Percentiles rank a stretch among this genome's conserved stretches.
phyloP scores from a whole-genome alignment of 176 grass and related monocot species.

The Musa acuminata region DNA sequence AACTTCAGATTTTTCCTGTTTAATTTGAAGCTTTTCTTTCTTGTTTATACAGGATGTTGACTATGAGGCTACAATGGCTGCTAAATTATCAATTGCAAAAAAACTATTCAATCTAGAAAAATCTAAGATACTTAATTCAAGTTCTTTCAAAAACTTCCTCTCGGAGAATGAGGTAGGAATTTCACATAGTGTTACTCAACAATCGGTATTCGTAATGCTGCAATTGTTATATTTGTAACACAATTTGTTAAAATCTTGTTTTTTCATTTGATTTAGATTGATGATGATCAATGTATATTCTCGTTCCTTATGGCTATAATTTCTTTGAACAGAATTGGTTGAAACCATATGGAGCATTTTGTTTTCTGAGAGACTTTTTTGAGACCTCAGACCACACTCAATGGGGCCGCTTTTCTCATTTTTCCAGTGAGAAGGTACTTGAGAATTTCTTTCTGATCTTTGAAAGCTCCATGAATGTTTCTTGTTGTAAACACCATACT shows the following conservation, averaged over 20 bases:
- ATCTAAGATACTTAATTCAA: constrained; percentile 62
- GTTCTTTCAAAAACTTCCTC: constrained; percentile 80
- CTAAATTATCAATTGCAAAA: constrained; percentile 77
- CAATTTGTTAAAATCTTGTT: background rate
- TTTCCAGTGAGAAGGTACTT: constrained; percentile 87
- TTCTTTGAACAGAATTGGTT: constrained; percentile 73
- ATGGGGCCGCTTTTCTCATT: constrained; percentile 83
- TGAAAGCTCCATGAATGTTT: background rate
- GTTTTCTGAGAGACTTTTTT: constrained; percentile 92
- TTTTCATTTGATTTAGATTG: background rate
- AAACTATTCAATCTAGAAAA: constrained; percentile 92
- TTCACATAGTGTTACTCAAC: constrained; percentile 10
- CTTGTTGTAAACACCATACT: constrained; percentile 8
- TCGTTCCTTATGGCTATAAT: background rate
- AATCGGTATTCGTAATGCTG: constrained; percentile 2
- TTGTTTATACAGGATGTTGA: constrained; percentile 62
- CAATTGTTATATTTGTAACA: background rate
- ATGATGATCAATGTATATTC: background rate
- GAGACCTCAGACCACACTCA: constrained; percentile 95
- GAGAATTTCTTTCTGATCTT: constrained; percentile 12
- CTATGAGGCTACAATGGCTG: constrained; percentile 70
- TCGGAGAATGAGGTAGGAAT: constrained; percentile 82
- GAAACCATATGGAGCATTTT: constrained; percentile 99
- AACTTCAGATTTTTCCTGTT: constrained; percentile 12
- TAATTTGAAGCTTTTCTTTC: background rate